Percentiles rank a stretch among this genome's conserved stretches.
Conservation (phyloP, 2,329 filamentous ascomycete genomes). For the Diaporthe amygdali region DNA sequence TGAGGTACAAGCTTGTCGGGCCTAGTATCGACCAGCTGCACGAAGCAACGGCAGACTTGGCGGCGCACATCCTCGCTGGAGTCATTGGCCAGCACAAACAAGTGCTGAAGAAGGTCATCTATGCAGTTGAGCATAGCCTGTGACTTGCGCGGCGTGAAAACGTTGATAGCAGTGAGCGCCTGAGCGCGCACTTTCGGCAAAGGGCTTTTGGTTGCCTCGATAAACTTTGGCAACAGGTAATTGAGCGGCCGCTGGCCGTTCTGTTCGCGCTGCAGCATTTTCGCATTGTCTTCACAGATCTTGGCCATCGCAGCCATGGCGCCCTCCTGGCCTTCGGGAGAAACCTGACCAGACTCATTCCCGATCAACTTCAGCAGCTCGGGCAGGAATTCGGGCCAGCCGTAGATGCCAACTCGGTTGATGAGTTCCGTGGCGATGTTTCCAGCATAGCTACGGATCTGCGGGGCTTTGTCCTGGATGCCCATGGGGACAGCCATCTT, state of each 20-base stretch:
- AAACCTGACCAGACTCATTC: conserved; percentile 71
- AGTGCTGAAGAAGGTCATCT: conserved; percentile 79
- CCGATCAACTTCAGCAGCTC: conserved; percentile 80
- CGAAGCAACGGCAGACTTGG: conserved; percentile 92
- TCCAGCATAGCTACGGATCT: conserved; percentile 88
- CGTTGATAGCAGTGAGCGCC: conserved; percentile 85
- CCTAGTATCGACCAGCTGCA: conserved; percentile 87
- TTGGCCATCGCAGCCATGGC: conserved; percentile 93
- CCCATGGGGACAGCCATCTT: conserved; percentile 79
- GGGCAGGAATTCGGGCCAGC: conserved; percentile 89
- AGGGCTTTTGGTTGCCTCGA: conserved; percentile 81
- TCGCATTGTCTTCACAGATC: conserved; percentile 95
- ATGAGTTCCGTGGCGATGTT: conserved; percentile 95
- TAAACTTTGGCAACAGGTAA: conserved; percentile 87
- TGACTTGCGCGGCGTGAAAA: conserved; percentile 86
- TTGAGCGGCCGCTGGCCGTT: conserved; percentile 87
- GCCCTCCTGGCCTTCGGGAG: conserved; percentile 82
- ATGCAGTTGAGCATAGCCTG: conserved; percentile 81
- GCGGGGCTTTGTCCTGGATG: conserved; percentile 79
- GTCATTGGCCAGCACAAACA: conserved; percentile 84
- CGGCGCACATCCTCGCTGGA: conserved; percentile 81
- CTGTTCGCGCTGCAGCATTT: conserved; percentile 84
- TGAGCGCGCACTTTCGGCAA: conserved; percentile 79
- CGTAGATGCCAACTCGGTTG: conserved; percentile 80
- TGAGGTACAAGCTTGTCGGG: conserved; percentile 92